Conservation (phyloP, 2,329 filamentous ascomycete genomes). For the Microascus cirrosus region DNA sequence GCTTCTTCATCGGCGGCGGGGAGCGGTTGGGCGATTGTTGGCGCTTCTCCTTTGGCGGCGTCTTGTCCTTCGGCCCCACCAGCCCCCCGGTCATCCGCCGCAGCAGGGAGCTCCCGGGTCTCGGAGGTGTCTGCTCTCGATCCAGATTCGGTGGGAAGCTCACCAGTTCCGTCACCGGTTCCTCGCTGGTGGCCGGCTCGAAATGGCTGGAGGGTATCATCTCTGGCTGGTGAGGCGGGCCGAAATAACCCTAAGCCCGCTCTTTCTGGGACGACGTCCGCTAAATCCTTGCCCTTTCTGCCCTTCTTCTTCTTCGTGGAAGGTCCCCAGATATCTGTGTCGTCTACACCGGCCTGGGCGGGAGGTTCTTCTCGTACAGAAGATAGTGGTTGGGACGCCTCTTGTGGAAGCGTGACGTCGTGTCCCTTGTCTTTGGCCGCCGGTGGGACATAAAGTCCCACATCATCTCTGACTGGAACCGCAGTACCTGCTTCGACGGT, state of each 20-base stretch:
- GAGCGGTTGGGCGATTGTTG: not conserved
- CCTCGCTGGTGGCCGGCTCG: too few relatives aligned
- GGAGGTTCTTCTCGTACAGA: not conserved
- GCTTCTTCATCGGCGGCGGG: not conserved
- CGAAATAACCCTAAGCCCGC: not conserved
- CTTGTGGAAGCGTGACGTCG: not conserved
- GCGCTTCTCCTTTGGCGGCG: not conserved
- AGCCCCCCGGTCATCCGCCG: not conserved
- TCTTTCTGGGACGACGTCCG: not conserved
- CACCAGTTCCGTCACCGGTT: too few relatives aligned
- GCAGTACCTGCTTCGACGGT: not conserved
- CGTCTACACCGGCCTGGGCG: not conserved
- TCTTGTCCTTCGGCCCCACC: not conserved
- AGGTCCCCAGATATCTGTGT: not conserved
- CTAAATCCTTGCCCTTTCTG: constrained; percentile 10
- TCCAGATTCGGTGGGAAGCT: too few relatives aligned
- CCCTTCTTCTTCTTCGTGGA: constrained; percentile 8
- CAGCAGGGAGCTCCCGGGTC: too few relatives aligned
- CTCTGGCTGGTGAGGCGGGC: not conserved
- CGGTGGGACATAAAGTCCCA: not conserved
- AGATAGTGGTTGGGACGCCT: not conserved
- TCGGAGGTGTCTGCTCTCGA: too few relatives aligned
- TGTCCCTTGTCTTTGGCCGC: not conserved
- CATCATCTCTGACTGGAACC: not conserved
- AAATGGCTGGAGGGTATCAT: not conserved